Evolutionary conservation across 2,329 filamentous ascomycete species (phyloP), one percentile per base, ranked within the genome.

Genomic region (Macroventuria anomochaeta): DNA sequence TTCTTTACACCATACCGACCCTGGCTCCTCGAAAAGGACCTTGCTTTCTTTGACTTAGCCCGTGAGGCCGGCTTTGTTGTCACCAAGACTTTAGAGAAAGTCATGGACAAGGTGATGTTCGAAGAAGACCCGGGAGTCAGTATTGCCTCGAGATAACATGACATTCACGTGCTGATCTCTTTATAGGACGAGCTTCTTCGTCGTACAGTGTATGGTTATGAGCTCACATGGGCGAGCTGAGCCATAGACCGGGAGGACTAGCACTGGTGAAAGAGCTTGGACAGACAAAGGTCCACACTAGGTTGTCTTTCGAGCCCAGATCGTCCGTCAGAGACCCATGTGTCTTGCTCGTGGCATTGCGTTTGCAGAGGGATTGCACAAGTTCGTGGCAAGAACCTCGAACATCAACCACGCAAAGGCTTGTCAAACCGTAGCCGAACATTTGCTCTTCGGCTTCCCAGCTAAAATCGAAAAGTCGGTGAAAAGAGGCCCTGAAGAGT

Each of bases 1-100:
- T 96, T 97, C 74, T 97, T 97, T 78, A 96, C 93, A 0, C 93
- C 91, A 17, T 96, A 97, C 76, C 83, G 95, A 58, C 93, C 93
- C 1, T 97, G 93, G 93, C 79, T 97, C 69, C 81, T 89, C 65
- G 83, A 92, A 58, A 89, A 91, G 74, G 95, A 96, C 68, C 80
- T 96, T 71, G 84, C 83, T 3, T 97, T 97, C 78, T 97, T 97
- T 70, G 89, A 92, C 41, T 69, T 92, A 52, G 90, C 88, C 4
- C 80, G 84, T 54, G 83, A 84, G 44, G 81, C 80, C 41, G 92
- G 91, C 0, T 89, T 97, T 56, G 76, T 76, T 13, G 92, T 96
- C 2, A 87, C 88, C 59, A 91, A 93, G 78, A 81, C 96, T 28
- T 79, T 93, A 40, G 91, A 97, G 75, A 85, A 88, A 73, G 84